phyloP scores from a whole-genome alignment of 495 filamentous ascomycete species.

The Sabuloglossum arenarium region DNA sequence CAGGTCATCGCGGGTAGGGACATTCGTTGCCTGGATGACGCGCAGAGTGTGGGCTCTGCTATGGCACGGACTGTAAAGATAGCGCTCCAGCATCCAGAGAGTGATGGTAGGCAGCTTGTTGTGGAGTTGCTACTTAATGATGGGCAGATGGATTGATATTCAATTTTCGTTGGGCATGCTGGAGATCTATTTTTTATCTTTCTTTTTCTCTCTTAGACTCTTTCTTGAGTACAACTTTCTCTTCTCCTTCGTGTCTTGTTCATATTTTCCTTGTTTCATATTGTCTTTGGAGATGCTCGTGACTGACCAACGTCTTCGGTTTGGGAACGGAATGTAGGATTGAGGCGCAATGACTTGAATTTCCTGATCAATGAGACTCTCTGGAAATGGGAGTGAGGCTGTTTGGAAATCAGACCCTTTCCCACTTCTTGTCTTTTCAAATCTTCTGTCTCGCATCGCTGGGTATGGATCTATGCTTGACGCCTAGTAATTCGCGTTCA shows the following conservation, averaged over 20 bases:
- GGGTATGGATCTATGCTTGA: too few relatives aligned
- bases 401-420: too few relatives aligned
- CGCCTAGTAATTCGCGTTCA: too few relatives aligned
- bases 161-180: not conserved
- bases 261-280: not conserved
- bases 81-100: conserved; percentile 83
- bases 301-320: not conserved
- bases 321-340: not conserved
- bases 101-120: conserved; percentile 61
- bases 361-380: not conserved
- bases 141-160: conserved; percentile 52
- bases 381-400: not conserved
- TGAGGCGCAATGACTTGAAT: not conserved
- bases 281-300: not conserved
- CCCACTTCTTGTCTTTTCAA: not conserved
- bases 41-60: conserved; percentile 15
- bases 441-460: not conserved
- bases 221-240: not conserved
- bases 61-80: conserved; percentile 56
- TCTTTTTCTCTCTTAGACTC: not conserved
- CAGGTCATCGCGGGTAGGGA: conserved; percentile 88
- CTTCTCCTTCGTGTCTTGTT: not conserved
- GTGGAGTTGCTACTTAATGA: conserved; percentile 88
- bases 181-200: not conserved
- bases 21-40: conserved; percentile 69